These are phyloP conservation scores for Saccharomycopsis sp. DNA, from an alignment of 805 yeast species.

Conservation along the genomic window DNA sequence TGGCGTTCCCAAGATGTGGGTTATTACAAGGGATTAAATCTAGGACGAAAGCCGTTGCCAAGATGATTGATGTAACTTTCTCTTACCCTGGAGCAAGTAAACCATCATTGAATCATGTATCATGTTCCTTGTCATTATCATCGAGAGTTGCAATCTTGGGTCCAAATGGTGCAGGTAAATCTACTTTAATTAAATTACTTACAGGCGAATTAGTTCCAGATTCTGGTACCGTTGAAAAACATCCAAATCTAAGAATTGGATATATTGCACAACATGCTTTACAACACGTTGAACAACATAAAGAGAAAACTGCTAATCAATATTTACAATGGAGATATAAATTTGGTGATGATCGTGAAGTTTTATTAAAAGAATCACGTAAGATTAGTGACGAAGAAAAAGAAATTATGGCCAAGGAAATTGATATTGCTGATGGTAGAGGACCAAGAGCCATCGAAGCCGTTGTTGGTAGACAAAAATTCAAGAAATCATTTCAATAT, in stretches of 20 bases:
- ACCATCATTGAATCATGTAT: constrained; percentile 72
- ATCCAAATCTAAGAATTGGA: constrained; percentile 96
- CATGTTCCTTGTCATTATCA: constrained; percentile 89
- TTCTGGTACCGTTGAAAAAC: constrained; percentile 89
- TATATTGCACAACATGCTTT: constrained; percentile 98
- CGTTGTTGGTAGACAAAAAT: constrained; percentile 92
- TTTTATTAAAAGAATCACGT: constrained; percentile 86
- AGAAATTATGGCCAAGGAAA: constrained; percentile 66
- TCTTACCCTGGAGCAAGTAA: constrained; percentile 83
- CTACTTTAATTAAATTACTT: constrained; percentile 85
- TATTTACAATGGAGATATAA: constrained; percentile 97
- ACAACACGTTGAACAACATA: constrained; percentile 94
- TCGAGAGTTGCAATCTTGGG: constrained; percentile 96
- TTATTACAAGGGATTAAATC: constrained; percentile 96
- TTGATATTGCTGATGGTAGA: constrained; percentile 79
- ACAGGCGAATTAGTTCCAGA: constrained; percentile 89
- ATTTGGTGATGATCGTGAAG: constrained; percentile 98
- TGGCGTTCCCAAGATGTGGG: constrained; percentile 99
- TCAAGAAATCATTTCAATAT: constrained; percentile 94
- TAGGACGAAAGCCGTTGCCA: constrained; percentile 86
- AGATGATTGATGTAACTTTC: constrained; percentile 79
- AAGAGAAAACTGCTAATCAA: constrained; percentile 96
- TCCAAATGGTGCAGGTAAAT: constrained; percentile 98
- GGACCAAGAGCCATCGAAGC: constrained; percentile 90
- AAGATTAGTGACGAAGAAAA: constrained; percentile 74